Conservation (phyloP, 495 filamentous ascomycete species). For the Aspergillus nanangensis region DNA sequence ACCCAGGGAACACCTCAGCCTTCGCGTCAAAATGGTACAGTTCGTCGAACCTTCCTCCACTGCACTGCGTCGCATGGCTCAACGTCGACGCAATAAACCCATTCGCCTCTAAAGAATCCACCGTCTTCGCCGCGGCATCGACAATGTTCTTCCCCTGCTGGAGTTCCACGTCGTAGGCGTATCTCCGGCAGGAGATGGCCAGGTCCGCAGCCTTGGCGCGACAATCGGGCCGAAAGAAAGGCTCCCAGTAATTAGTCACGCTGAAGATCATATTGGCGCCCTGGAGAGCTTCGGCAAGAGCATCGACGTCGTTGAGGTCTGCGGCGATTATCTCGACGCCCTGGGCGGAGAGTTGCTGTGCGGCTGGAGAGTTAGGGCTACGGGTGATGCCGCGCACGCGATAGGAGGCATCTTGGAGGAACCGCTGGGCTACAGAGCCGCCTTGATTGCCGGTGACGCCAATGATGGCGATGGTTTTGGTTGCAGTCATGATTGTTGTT, state of each 20-base stretch:
- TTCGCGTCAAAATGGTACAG: slow-evolving; percentile 42
- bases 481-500: background rate
- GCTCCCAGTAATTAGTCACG: slow-evolving; percentile 49
- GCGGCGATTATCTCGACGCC: slow-evolving; percentile 41
- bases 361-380: slow-evolving; percentile 27
- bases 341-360: slow-evolving; percentile 25
- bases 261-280: slow-evolving; percentile 45
- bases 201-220: slow-evolving; percentile 10
- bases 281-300: slow-evolving; percentile 34
- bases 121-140: slow-evolving; percentile 40
- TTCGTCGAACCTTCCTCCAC: slow-evolving; percentile 23
- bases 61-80: slow-evolving; percentile 25
- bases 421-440: slow-evolving; percentile 25
- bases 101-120: slow-evolving; percentile 34
- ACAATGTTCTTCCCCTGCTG: slow-evolving; percentile 45
- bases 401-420: slow-evolving; percentile 30
- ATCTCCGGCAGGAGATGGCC: slow-evolving; percentile 31
- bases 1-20: slow-evolving; percentile 26
- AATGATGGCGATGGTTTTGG: slow-evolving; percentile 29
- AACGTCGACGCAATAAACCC: slow-evolving; percentile 35
- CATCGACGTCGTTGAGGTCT: slow-evolving; percentile 35
- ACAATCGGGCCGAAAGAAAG: slow-evolving; percentile 25
- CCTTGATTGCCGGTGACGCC: slow-evolving; percentile 45
- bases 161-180: slow-evolving; percentile 45
- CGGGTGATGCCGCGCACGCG: slow-evolving; percentile 38